Evolutionary conservation across 495 filamentous ascomycete species (phyloP).

Genomic region (Penicillium manginii): DNA sequence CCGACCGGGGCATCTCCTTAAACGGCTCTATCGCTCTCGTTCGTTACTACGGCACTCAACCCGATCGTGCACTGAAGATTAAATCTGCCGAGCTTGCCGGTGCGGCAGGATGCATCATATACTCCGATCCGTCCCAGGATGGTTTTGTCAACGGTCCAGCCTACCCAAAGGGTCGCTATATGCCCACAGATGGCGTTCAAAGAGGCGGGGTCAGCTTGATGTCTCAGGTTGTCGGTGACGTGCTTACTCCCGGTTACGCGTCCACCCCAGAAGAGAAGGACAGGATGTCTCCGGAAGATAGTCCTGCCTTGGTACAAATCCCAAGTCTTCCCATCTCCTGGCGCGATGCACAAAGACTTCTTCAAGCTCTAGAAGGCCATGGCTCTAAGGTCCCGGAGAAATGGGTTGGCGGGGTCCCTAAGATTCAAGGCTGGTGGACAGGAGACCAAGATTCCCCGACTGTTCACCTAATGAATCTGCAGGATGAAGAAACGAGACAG

Average conservation of each 20-base stretch:
- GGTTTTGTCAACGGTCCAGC: conserved; percentile 69
- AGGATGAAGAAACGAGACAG: conserved; percentile 81
- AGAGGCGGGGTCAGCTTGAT: conserved; percentile 81
- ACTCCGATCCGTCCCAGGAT: conserved; percentile 84
- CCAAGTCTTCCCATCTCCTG: conserved; percentile 87
- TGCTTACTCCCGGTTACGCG: conserved; percentile 84
- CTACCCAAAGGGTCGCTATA: conserved; percentile 74
- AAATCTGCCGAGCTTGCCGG: conserved; percentile 87
- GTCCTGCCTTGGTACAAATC: conserved; percentile 75
- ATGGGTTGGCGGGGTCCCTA: conserved; percentile 77
- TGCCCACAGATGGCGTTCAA: conserved; percentile 81
- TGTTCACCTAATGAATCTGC: conserved; percentile 84
- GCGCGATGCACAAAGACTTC: conserved; percentile 80
- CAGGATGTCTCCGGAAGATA: conserved; percentile 68
- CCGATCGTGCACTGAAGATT: conserved; percentile 76
- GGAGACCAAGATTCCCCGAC: conserved; percentile 75
- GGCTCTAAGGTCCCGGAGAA: conserved; percentile 70
- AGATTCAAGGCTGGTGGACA: conserved; percentile 79
- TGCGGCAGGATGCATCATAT: conserved; percentile 85
- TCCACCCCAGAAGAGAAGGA: conserved; percentile 68
- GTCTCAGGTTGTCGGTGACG: conserved; percentile 83
- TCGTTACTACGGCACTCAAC: conserved; percentile 74
- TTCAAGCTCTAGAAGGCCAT: conserved; percentile 76
- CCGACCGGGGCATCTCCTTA: conserved; percentile 70
- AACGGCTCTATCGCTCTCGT: conserved; percentile 84